Base-by-base conservation (phyloP, 2,329 filamentous ascomycete genomes). In the Fusarium nygamai region DNA sequence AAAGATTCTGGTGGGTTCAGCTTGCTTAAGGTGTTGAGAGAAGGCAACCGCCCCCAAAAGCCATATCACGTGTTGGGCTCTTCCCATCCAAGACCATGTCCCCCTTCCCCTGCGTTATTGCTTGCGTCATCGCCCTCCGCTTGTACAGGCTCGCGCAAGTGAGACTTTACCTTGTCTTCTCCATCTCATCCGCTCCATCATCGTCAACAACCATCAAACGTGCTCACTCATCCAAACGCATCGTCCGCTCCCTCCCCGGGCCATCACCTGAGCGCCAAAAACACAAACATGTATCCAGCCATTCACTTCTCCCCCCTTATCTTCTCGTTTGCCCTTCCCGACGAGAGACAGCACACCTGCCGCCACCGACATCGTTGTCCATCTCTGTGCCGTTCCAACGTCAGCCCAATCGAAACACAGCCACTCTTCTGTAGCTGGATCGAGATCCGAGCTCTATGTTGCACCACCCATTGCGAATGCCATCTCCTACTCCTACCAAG, bases 81-180 rank as follows among this genome's bases (percentile, higher is more conserved):
- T 19, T 33, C 29, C 16, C 29, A 50, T 33, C 29, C 29, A 19
- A 19, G 47, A 10, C 6, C 29, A 51, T 51, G 31, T 8, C 12
- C 22, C 12, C 29, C 20, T 24, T 33, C 11, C 16, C 16, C 22
- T n/a, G 8, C 0, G 12, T 7, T 24, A 3, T 19, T 33, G 17
- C n/a, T 51, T 34, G 48, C 17, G 17, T 2, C 17, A 14, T 51
- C 8, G 22, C 17, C 22, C 12, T 20, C 17, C 5, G 29, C 22
- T n/a, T 33, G 22, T 9, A 2, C 3, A 24, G 7, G 8, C 22
- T 14, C 1, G 8, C 20, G 6, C 4, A 24, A 2, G 3, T 10
- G 8, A 19, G 6, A 16, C 17, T n/a, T 24, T 6, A 20, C 2
- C 13, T 24, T 20, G 6, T 6, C n/a, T 20, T 14, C 48, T 34